Conservation (phyloP, 176 grass and related monocot genomes). For the Carex pumila region DNA sequence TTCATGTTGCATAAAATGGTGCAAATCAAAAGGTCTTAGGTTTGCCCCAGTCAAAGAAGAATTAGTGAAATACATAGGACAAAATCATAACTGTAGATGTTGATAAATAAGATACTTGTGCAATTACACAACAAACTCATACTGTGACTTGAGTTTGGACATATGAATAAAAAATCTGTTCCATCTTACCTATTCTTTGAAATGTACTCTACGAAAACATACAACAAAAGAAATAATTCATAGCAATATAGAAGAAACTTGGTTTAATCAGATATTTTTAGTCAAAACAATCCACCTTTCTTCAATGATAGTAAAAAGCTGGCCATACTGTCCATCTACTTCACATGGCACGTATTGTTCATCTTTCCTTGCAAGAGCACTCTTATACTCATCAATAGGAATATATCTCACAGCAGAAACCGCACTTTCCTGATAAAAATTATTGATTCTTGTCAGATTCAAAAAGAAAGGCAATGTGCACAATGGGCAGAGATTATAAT, state of each 20-base stretch:
- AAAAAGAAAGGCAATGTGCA: neutral
- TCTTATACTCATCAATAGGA: conserved; percentile 60
- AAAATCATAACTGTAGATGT: neutral
- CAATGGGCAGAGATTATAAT: neutral
- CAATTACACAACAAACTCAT: neutral
- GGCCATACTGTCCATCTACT: conserved; percentile 58
- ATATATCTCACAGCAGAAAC: conserved; percentile 83
- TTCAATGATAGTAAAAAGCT: conserved; percentile 78
- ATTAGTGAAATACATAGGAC: neutral
- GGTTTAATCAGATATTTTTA: neutral
- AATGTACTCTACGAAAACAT: neutral
- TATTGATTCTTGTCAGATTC: neutral
- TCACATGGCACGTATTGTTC: conserved; percentile 85
- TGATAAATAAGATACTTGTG: neutral
- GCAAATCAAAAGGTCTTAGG: neutral
- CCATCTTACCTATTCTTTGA: neutral
- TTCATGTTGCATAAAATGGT: neutral
- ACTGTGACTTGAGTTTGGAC: neutral
- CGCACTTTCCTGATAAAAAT: conserved; percentile 62
- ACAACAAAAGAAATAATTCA: neutral
- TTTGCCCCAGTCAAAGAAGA: neutral
- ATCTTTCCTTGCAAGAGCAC: conserved; percentile 45
- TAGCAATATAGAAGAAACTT: neutral
- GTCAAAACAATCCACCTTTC: conserved; percentile 46
- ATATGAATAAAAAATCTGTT: neutral